Conservation (phyloP, 2,329 filamentous ascomycete species). For the Tolypocladium cylindrosporum region DNA sequence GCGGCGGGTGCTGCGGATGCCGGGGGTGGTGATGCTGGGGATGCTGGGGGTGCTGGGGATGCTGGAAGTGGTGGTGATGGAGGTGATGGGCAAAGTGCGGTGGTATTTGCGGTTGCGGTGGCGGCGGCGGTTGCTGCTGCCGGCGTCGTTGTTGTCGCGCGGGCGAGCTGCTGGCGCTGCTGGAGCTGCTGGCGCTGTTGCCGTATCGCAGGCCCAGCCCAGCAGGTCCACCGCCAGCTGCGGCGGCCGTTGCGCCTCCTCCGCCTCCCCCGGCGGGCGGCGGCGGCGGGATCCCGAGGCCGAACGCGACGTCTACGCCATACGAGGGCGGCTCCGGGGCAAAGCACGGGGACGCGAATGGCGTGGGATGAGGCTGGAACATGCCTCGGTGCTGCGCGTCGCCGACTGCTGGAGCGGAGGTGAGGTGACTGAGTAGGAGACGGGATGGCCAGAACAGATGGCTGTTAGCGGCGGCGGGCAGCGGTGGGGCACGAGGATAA, state of each 20-base stretch:
- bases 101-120: background rate
- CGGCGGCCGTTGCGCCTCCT: background rate
- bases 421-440: background rate
- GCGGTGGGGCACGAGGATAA: background rate
- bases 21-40: constrained; percentile 5
- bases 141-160: background rate
- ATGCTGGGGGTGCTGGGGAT: constrained; percentile 2
- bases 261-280: constrained; percentile 1
- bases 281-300: constrained; percentile 10
- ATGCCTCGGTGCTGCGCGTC: constrained; percentile 24
- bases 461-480: background rate
- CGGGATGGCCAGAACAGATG: background rate
- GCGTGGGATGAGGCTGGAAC: constrained; percentile 45
- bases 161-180: background rate
- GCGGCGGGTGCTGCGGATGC: background rate
- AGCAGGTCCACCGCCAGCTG: background rate
- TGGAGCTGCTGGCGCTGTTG: background rate
- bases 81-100: background rate
- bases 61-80: background rate
- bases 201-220: background rate
- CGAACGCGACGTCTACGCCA: constrained; percentile 21
- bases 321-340: constrained; percentile 17
- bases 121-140: background rate
- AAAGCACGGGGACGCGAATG: constrained; percentile 33
- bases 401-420: background rate